Conservation (phyloP, 345 rosid genomes). For the Dimocarpus longan region DNA sequence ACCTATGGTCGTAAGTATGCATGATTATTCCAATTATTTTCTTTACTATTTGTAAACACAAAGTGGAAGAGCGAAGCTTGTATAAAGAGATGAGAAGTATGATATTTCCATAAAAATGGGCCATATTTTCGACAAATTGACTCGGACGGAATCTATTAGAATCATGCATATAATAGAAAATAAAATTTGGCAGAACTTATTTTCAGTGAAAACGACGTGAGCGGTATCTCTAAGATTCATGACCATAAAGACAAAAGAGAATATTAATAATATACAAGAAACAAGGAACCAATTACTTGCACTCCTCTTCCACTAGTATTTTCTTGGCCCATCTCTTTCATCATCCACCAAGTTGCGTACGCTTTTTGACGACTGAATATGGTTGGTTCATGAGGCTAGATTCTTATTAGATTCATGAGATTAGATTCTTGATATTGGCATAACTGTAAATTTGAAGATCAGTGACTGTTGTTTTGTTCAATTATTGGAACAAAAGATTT, state of each 20-base stretch:
- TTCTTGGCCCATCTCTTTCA: not conserved
- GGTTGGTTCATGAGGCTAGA: not conserved
- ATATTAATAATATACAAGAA: not conserved
- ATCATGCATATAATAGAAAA: not conserved
- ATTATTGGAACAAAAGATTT: not conserved
- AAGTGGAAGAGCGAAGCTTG: not conserved
- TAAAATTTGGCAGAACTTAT: not conserved
- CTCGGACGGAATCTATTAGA: not conserved
- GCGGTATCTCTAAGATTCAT: conserved; percentile 3
- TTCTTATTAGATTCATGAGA: not conserved
- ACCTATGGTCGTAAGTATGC: no score
- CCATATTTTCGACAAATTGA: not conserved
- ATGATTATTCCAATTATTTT: not conserved
- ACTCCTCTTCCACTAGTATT: not conserved
- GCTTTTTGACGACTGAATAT: not conserved
- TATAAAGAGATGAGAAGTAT: not conserved
- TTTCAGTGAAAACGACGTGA: not conserved
- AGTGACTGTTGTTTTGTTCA: not conserved
- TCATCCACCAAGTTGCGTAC: no score
- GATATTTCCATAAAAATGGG: not conserved
- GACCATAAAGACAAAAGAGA: not conserved
- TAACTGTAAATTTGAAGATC: not conserved
- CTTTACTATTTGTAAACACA: not conserved
- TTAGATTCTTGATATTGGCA: not conserved
- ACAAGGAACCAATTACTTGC: not conserved